phyloP scores from a whole-genome alignment of 176 grass and related monocot species.

The Tillandsia fasciculata region DNA sequence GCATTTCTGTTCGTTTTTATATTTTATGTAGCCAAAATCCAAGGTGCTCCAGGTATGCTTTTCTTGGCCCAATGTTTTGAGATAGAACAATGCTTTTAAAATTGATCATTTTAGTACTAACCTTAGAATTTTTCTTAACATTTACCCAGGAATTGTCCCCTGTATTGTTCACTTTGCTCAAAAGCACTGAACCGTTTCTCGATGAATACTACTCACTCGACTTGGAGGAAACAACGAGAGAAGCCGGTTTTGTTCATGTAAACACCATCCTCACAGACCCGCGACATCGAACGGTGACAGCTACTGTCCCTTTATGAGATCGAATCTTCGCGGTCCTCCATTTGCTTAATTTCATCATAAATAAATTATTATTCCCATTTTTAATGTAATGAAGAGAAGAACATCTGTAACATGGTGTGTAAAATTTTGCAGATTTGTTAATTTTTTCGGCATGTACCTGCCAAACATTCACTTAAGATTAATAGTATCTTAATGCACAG shows the following conservation, averaged over 20 bases:
- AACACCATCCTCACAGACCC: conserved; percentile 54
- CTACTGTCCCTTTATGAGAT: conserved; percentile 45
- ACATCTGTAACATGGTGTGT: too few relatives aligned
- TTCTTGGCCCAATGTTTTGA: neutral
- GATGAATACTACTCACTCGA: conserved; percentile 83
- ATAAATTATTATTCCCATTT: too few relatives aligned
- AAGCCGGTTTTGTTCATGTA: conserved; percentile 54
- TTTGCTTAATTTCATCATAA: too few relatives aligned
- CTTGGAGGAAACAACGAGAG: conserved; percentile 48
- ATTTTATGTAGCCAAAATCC: conserved; percentile 47
- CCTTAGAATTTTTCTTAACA: neutral
- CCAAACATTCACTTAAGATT: too few relatives aligned
- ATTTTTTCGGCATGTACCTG: too few relatives aligned
- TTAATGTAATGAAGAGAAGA: too few relatives aligned
- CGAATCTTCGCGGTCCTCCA: neutral
- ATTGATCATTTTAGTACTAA: neutral
- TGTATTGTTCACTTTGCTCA: conserved; percentile 65
- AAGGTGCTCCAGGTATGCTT: conserved; percentile 72
- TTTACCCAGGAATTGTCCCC: conserved; percentile 59
- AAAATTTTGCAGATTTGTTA: too few relatives aligned
- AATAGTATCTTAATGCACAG: too few relatives aligned
- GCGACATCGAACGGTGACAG: conserved; percentile 84
- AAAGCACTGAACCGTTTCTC: conserved; percentile 81
- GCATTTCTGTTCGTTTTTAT: conserved; percentile 16
- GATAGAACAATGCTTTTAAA: neutral